Evolutionary conservation across 1,284 basidiomycete genomes (phyloP), one percentile per base, ranked within the genome.

Genomic region (Apiotrichum akiyoshidainum): DNA sequence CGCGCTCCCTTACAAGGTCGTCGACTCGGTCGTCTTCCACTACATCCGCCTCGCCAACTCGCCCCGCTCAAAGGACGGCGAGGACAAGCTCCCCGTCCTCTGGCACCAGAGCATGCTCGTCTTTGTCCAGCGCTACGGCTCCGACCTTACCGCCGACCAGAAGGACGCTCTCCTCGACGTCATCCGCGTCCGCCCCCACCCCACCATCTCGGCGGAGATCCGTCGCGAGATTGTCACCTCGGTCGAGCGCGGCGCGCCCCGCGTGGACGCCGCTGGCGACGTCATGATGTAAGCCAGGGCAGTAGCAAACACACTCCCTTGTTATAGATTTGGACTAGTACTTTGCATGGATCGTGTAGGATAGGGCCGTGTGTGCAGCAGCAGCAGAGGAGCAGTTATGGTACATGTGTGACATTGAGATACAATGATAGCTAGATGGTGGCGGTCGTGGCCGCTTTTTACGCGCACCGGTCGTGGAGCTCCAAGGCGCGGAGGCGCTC

Each of bases 41-140:
- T 99, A 94, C 75, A 90, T 99, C 69, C 87, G 92, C 40, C 87
- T 98, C 56, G 90, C 90, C 8, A 92, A 93, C 75, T 87, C 87
- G n/a, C 88, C 90, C 75, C 89, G 88, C 74, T 80, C 84, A 2
- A 86, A 87, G 63, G 73, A 75, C 19, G 80, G 80, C 16, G 75
- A 78, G 22, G 74, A 79, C 59, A 87, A 87, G 74, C 82, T 96
- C 58, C 96, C 96, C 9, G 96, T 99, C 13, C 82, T 99, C 14
- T 99, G 96, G 96, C 93, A 99, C 75, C 96, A 99, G 79, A 92
- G 90, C 74, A 82, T 99, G 60, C 83, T 99, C 9, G 92, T 95
- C 7, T 98, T 99, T 73, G 87, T 85, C 37, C 96, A 99, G 79
- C 82, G 94, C 69, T 99, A 99, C 78, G 90, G 92, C 39, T 87